Evolutionary conservation across 1,284 basidiomycete genomes (phyloP).

Genomic region (Apiotrichum veenhuisii): DNA sequence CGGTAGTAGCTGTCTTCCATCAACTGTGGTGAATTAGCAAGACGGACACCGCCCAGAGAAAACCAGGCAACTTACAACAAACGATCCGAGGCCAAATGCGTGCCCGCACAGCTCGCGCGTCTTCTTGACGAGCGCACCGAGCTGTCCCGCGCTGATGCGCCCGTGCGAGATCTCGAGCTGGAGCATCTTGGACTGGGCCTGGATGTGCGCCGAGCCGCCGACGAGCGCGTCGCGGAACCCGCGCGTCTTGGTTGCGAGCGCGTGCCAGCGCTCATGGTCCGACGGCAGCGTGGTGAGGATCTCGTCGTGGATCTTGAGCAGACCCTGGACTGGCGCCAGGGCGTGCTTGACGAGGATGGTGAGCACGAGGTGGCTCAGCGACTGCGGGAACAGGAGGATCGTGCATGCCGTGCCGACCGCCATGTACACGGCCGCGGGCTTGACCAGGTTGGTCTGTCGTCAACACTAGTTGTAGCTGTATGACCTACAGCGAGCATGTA

Average conservation of each 20-base stretch:
- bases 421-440: slow-evolving; percentile 60
- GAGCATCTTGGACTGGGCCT: slow-evolving; percentile 38
- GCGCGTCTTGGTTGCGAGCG: slow-evolving; percentile 24
- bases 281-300: slow-evolving; percentile 30
- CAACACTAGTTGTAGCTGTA: neutral
- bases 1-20: too few relatives aligned
- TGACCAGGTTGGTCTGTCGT: slow-evolving; percentile 51
- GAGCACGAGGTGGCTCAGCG: slow-evolving; percentile 57
- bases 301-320: slow-evolving; percentile 43
- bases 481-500: slow-evolving; percentile 57
- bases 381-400: slow-evolving; percentile 68
- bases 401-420: slow-evolving; percentile 60
- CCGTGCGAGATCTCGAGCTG: slow-evolving; percentile 52
- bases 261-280: slow-evolving; percentile 32
- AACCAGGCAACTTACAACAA: slow-evolving; percentile 27
- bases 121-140: slow-evolving; percentile 38
- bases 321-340: slow-evolving; percentile 34
- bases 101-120: slow-evolving; percentile 34
- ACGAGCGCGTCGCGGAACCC: slow-evolving; percentile 25
- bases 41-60: neutral
- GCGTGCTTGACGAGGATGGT: slow-evolving; percentile 31
- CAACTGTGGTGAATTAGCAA: too few relatives aligned
- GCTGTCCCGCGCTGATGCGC: slow-evolving; percentile 46
- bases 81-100: slow-evolving; percentile 33
- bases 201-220: slow-evolving; percentile 27